Evolutionary conservation across 2,329 filamentous ascomycete species (phyloP).

Genomic region (Alternaria brassicae): DNA sequence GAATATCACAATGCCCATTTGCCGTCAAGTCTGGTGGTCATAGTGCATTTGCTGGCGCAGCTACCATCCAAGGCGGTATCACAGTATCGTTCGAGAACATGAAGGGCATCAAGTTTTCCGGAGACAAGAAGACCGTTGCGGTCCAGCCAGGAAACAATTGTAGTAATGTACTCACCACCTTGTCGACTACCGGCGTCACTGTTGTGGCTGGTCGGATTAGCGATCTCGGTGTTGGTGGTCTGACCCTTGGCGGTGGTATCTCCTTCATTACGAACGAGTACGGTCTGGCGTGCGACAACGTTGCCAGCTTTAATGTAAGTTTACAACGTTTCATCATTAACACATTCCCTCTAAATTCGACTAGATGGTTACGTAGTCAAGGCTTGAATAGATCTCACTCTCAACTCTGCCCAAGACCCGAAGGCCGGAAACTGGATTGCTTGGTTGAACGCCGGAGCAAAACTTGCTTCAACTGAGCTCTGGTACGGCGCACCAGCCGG

Average conservation of each 20-base stretch:
- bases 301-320: conserved; percentile 27
- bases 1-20: conserved; percentile 42
- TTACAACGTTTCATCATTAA: too few species aligned
- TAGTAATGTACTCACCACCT: conserved; percentile 38
- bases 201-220: conserved; percentile 42
- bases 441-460: conserved; percentile 21
- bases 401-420: conserved; percentile 8
- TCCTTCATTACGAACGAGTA: conserved; percentile 27
- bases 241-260: conserved; percentile 39
- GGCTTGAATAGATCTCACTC: conserved; percentile 18
- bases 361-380: conserved; percentile 42
- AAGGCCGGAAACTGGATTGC: conserved; percentile 43
- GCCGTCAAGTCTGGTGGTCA: conserved; percentile 56
- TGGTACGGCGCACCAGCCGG: conserved; percentile 27
- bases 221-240: conserved; percentile 42
- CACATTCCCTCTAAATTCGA: background rate
- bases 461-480: conserved; percentile 18
- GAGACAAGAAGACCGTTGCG: conserved; percentile 31
- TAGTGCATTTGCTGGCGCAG: conserved; percentile 46
- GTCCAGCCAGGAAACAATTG: conserved; percentile 47
- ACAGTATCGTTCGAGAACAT: conserved; percentile 51
- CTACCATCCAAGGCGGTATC: conserved; percentile 53
- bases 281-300: conserved; percentile 28
- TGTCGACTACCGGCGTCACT: conserved; percentile 22
- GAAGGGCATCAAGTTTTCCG: conserved; percentile 34